Percentiles rank a stretch among this genome's conserved stretches.
Evolutionary conservation across 2,329 filamentous ascomycete species (phyloP).

Genomic region (Botrytis pseudocinerea): DNA sequence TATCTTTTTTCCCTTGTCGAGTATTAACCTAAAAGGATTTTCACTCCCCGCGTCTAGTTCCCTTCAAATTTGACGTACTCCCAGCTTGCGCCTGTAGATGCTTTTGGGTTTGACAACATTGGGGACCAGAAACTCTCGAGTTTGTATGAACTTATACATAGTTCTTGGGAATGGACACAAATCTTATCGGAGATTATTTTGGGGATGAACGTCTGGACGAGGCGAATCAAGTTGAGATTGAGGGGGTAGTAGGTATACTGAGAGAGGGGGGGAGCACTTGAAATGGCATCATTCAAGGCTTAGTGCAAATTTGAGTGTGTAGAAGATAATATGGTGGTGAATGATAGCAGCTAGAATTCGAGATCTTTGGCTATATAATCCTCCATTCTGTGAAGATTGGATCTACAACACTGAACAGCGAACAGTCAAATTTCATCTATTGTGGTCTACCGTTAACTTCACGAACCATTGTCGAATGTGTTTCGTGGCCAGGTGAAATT

Average conservation of each 20-base stretch:
- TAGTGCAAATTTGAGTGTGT: not conserved
- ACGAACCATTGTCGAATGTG: not conserved
- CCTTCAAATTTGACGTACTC: too few species aligned
- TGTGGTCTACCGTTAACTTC: not conserved
- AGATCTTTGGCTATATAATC: not conserved
- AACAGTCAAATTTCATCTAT: not conserved
- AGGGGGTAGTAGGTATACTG: not conserved
- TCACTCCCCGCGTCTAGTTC: not conserved
- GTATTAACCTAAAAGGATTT: too few species aligned
- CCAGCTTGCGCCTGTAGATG: too few species aligned
- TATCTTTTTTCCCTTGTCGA: not conserved
- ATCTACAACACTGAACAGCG: not conserved
- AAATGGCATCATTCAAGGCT: not conserved
- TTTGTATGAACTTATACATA: not conserved
- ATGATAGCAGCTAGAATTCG: not conserved
- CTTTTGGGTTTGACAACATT: too few species aligned
- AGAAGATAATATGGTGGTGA: not conserved
- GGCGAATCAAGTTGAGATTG: not conserved
- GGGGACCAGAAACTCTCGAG: too few species aligned
- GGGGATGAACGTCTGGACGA: not conserved
- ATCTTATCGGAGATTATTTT: not conserved
- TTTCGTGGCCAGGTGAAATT: not conserved
- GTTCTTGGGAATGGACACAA: fast-evolving
- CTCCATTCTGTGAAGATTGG: not conserved
- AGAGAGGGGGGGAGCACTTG: not conserved